A percentile compares a stretch with the other conserved stretches of the same genome.
Evolutionary conservation across 148 eudicot genomes (phyloP).

Genomic region (Agrostemma githago): DNA sequence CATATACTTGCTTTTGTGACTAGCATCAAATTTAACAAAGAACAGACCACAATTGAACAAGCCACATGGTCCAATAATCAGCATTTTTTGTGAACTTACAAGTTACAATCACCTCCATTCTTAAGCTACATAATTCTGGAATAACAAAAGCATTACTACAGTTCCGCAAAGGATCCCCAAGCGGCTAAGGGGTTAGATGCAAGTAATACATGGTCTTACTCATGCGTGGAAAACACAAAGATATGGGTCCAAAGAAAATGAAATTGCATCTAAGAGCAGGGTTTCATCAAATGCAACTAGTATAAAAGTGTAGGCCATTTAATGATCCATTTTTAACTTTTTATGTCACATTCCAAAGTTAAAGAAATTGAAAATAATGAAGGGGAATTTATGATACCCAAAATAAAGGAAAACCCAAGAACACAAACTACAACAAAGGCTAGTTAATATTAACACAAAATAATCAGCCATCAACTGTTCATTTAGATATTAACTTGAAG

Average conservation of each 20-base stretch:
- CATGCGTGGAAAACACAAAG: not conserved
- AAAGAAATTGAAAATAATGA: not conserved
- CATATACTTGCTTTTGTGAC: not conserved
- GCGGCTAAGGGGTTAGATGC: not conserved
- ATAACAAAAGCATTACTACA: not conserved
- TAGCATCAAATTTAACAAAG: not conserved
- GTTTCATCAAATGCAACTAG: not conserved
- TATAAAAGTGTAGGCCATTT: not conserved
- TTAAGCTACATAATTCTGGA: not conserved
- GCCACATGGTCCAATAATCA: slow-evolving; percentile 1
- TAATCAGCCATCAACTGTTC: not conserved
- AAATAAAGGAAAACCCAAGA: not conserved
- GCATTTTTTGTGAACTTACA: not conserved
- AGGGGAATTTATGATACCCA: not conserved
- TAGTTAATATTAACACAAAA: not conserved
- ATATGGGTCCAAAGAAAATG: not conserved
- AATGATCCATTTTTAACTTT: not conserved
- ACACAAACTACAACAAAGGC: not conserved
- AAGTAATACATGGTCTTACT: not conserved
- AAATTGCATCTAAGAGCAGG: not conserved
- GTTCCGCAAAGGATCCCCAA: not conserved
- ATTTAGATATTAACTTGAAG: not conserved
- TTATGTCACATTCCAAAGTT: not conserved
- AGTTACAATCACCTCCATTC: not conserved
- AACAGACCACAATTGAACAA: not conserved